Base-by-base conservation (phyloP, 108 stramenopile species). In the Licmophora abbreviata region DNA sequence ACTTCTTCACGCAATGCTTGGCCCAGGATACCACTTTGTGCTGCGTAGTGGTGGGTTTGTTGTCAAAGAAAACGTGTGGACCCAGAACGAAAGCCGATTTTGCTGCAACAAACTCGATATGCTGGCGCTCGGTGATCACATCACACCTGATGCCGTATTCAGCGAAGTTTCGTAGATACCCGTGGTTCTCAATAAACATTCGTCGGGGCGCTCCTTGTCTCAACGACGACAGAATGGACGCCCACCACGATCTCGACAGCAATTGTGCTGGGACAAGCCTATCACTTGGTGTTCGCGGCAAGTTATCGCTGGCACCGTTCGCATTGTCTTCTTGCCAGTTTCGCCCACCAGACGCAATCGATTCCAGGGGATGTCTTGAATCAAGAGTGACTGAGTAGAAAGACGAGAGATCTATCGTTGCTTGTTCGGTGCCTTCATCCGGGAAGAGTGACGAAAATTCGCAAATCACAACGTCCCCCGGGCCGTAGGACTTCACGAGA, bases 11-110 rank as follows among this genome's bases (percentile, higher is more conserved):
- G 14, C 55, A 32, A 44, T 34, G 40, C 44, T 69, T 68, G 14
- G 67, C 64, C 73, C 73, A 74, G 8, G 73, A 74, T 24, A 69
- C 42, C 2, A 74, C 64, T 26, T 59, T 29, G 3, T 29, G 26
- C 3, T 29, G 11, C 11, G 29, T 1, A 44, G 4, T 29, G 14
- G n/a, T 44, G 15, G n/a, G n/a, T n/a, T 27, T 44, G 14, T n/a
- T 15, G 14, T 20, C 12, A 3, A 15, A 31, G 15, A 50, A 50
- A 2, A 50, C 2, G 24, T n/a, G 17, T 32, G 48, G 48, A 18
- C 48, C 48, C 4, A 50, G 8, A 18, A 32, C 48, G 21, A 50
- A 50, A 4, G 48, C 33, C 17, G 29, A 6, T 17, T 24, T 31
- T 3, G 5, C 26, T 10, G 48, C 29, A n/a, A 50, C 14, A 1